These are phyloP conservation scores for Aspergillus incahuasiensis DNA, from an alignment of 495 filamentous ascomycete species.

Conservation along the genomic window DNA sequence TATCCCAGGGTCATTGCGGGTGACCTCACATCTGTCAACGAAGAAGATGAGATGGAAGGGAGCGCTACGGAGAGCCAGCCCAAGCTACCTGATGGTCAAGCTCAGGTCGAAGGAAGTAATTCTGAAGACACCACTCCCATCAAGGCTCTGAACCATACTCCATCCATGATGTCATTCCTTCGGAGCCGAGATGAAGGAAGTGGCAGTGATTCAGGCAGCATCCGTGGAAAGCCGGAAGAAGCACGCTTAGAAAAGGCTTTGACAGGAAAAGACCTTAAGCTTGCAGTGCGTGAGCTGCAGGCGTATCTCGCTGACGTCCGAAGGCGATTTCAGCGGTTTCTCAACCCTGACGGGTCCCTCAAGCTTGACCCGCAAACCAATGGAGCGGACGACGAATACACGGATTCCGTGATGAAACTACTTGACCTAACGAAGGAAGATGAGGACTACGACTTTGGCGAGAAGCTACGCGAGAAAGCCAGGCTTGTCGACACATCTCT, in stretches of 20 bases:
- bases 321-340: conserved; percentile 71
- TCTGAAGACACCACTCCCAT: conserved; percentile 19
- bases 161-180: conserved; percentile 60
- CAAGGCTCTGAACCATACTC: conserved; percentile 26
- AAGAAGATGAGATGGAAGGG: conserved; percentile 50
- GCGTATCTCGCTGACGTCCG: conserved; percentile 82
- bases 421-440: conserved; percentile 42
- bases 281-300: conserved; percentile 74
- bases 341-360: conserved; percentile 71
- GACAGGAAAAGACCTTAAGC: conserved; percentile 75
- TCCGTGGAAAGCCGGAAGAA: conserved; percentile 34
- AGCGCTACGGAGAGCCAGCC: conserved; percentile 16
- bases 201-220: conserved; percentile 46
- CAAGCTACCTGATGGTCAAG: conserved; percentile 23
- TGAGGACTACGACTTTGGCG: conserved; percentile 58
- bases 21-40: conserved; percentile 57
- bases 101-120: conserved; percentile 24
- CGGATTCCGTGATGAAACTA: conserved; percentile 38
- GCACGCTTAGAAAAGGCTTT: conserved; percentile 31
- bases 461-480: conserved; percentile 68
- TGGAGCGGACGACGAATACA: conserved; percentile 49
- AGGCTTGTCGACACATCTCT: conserved; percentile 86
- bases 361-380: conserved; percentile 52
- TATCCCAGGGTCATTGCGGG: conserved; percentile 85
- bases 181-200: conserved; percentile 36